Evolutionary conservation across 768 basidiomycete species (phyloP), one percentile per base, ranked within the genome.

Genomic region (Pseudohyphozyma bogoriensis): DNA sequence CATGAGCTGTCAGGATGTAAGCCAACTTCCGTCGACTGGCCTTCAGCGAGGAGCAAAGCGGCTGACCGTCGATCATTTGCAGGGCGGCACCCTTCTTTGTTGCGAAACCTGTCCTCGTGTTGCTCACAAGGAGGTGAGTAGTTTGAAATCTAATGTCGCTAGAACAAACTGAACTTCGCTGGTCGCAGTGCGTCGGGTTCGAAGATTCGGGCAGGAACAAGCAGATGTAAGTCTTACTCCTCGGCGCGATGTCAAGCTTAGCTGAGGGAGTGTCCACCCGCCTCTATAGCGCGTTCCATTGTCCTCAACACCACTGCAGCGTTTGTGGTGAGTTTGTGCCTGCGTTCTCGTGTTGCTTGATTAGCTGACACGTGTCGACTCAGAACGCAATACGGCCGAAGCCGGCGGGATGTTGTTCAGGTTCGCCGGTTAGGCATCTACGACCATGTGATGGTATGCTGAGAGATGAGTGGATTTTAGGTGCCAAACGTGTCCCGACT

Each of bases 341-440:
- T n/a, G n/a, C n/a, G n/a, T n/a, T n/a, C n/a, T n/a, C n/a, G n/a
- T n/a, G n/a, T n/a, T n/a, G n/a, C n/a, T n/a, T n/a, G n/a, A n/a
- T n/a, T n/a, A n/a, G n/a, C n/a, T n/a, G n/a, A n/a, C n/a, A n/a
- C n/a, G n/a, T n/a, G n/a, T n/a, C n/a, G n/a, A n/a, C n/a, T n/a
- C n/a, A n/a, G n/a, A n/a, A 15, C 76, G 80, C 56, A 73, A 65
- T 18, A 77, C 81, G 0, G 56, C 68, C 2, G 78, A 80, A 26
- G 75, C 77, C 2, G 82, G 83, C 7, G 82, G 82, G 2, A 78
- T 83, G 76, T 64, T 84, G 31, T 83, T 82, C 69, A 74, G 82
- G 82, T 82, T 62, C 2, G 72, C 58, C 40, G 40, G 40, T n/a
- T n/a, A 7, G 9, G 9, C 18, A 32, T 28, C 16, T 22, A 33